Conservation (phyloP, 495 filamentous ascomycete genomes). For the Daldinia vernicosa region DNA sequence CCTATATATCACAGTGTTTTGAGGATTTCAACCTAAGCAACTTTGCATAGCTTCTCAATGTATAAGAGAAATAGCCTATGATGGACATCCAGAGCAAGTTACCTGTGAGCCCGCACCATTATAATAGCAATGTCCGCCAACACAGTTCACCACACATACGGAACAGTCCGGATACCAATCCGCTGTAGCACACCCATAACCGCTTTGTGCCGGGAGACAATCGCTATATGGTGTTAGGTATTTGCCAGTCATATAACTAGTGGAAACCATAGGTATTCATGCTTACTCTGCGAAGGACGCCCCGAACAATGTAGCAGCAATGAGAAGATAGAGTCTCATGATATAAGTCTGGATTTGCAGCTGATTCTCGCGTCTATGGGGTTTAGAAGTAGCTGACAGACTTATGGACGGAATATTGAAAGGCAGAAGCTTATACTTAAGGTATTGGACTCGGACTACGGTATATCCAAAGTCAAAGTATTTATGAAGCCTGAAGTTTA, state of each 20-base stretch:
- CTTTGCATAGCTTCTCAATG: too few relatives aligned
- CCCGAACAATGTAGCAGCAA: neutral
- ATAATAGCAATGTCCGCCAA: constrained; percentile 4
- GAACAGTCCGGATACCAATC: constrained; percentile 8
- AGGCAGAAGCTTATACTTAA: too few relatives aligned
- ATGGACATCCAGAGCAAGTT: constrained; percentile 10
- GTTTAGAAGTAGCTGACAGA: too few relatives aligned
- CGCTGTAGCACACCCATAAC: constrained; percentile 8
- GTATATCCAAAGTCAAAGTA: neutral
- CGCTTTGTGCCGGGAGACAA: neutral
- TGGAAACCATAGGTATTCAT: neutral
- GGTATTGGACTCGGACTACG: too few relatives aligned
- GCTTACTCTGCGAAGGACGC: neutral
- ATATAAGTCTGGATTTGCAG: neutral
- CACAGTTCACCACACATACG: neutral
- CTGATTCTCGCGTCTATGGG: neutral
- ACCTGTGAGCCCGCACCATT: neutral
- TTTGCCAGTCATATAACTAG: neutral
- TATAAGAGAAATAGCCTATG: neutral
- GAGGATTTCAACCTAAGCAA: too few relatives aligned
- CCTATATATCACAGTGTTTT: too few relatives aligned
- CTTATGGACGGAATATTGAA: too few relatives aligned
- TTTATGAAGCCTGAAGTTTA: neutral
- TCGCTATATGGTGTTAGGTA: constrained; percentile 2
- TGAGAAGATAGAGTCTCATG: neutral